These are phyloP conservation scores for Immersiella caudata DNA, from an alignment of 495 filamentous ascomycete species.

Conservation along the genomic window DNA sequence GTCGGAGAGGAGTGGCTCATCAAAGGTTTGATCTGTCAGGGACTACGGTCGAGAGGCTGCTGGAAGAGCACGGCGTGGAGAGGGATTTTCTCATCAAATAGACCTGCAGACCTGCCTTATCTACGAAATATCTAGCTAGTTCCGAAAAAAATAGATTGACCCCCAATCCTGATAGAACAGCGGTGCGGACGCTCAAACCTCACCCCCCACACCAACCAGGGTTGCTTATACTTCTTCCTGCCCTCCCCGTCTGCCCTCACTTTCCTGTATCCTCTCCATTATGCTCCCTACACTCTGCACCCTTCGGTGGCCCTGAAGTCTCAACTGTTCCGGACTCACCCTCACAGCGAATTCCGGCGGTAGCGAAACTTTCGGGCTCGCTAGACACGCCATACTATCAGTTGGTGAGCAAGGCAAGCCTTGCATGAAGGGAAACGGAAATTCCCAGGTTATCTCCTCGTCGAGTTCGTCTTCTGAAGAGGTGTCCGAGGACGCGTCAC, in stretches of 20 bases:
- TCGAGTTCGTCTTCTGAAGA: conserved; percentile 8
- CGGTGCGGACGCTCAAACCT: too few species aligned
- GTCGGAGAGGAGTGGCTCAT: too few species aligned
- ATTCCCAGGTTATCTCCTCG: conserved; percentile 21
- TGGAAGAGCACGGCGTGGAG: too few species aligned
- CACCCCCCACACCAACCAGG: background rate
- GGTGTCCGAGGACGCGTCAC: background rate
- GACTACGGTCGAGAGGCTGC: too few species aligned
- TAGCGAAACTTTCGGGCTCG: conserved; percentile 1
- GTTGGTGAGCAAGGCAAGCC: conserved; percentile 10
- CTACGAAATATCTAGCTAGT: too few species aligned
- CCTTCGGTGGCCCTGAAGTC: background rate
- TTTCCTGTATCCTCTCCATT: background rate
- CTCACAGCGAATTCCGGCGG: conserved; percentile 4
- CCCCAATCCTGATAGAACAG: too few species aligned
- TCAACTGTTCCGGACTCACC: background rate
- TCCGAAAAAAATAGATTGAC: too few species aligned
- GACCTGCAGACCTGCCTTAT: too few species aligned
- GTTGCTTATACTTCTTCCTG: background rate
- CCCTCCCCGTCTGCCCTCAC: background rate
- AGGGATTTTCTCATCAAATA: too few species aligned
- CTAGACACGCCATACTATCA: conserved; percentile 9
- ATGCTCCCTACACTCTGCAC: background rate
- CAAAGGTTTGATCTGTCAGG: too few species aligned
- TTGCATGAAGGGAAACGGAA: conserved; percentile 16